Evolutionary conservation across 139 green algal species (phyloP), one percentile per base, ranked within the genome.

Genomic region (Ettlia oleoabundans): DNA sequence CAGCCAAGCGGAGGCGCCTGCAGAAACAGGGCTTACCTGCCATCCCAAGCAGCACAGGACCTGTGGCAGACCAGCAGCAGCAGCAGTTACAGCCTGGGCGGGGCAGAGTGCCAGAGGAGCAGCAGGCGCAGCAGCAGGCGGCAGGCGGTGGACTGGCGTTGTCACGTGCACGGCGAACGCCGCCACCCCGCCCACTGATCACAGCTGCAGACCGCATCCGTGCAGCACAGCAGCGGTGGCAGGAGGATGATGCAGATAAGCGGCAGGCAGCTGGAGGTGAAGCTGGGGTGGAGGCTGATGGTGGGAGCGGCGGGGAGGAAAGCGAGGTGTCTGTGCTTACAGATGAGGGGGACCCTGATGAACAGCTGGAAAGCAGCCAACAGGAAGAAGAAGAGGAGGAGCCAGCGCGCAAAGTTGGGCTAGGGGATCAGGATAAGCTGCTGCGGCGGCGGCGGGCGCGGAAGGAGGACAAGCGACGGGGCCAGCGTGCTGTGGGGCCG

Each of bases 121-220:
- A 38, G 47, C 32, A 52, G 52, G 51, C 19, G 52, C 7, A 7
- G 52, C 51, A 68, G 52, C 72, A 32, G 18, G 71, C 33, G 32
- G 21, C 61, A 7, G 28, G 61, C n/a, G 15, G 18, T n/a, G 26
- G 65, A 35, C 18, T 30, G 64, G 64, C 30, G 1, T 28, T 26
- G n/a, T 42, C 35, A 30, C 70, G 70, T 3, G 18, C 42, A 6
- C 42, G 70, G 15, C 70, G 70, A 6, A 10, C 22, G 70, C 70
- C n/a, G 42, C 70, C 70, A 22, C 9, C 70, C 13, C 70, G 43
- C 43, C 43, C 70, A 1, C 26, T 32, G 40, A n/a, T 82, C 7
- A 6, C 76, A 6, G 76, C 76, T 4, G 76, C 41, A 5, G 76
- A 74, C 22, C 76, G 76, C 76, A 82, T 82, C 62, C 76, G 62